These are phyloP conservation scores for Umbelopsis vinacea DNA, from an alignment of 192 early-diverging fungal genomes.

Conservation along the genomic window DNA sequence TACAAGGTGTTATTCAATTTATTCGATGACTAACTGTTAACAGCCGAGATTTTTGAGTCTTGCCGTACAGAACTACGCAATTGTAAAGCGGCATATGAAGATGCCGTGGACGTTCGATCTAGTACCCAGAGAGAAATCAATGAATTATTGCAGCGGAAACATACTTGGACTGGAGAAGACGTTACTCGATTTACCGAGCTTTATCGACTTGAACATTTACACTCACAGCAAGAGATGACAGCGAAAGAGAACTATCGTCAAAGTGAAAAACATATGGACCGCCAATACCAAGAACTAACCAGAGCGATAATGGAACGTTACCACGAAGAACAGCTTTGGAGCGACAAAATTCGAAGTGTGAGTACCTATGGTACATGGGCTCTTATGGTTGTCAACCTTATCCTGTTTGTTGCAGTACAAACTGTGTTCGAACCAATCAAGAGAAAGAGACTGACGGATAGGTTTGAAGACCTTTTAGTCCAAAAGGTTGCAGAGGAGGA, in stretches of 20 bases:
- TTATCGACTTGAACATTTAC: constrained; percentile 71
- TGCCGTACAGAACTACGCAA: constrained; percentile 51
- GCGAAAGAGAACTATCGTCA: constrained; percentile 54
- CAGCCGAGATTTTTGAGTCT: constrained; percentile 47
- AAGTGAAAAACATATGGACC: constrained; percentile 66
- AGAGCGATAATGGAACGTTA: constrained; percentile 75
- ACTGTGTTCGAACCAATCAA: constrained; percentile 76
- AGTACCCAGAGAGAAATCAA: constrained; percentile 77
- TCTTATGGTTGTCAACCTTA: constrained; percentile 66
- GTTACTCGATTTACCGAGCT: constrained; percentile 77
- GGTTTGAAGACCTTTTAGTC: constrained; percentile 65
- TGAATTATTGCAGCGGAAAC: constrained; percentile 77
- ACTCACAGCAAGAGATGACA: constrained; percentile 54
- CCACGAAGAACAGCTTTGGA: constrained; percentile 86
- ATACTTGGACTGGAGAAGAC: constrained; percentile 74
- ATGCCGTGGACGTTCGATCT: constrained; percentile 59
- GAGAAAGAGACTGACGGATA: constrained; percentile 64
- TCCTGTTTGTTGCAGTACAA: constrained; percentile 71
- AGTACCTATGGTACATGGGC: constrained; percentile 80
- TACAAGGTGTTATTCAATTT: background rate
- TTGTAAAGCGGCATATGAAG: constrained; percentile 59
- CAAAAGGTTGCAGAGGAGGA: constrained; percentile 54
- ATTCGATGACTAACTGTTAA: constrained; percentile 7
- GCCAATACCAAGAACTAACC: constrained; percentile 63
- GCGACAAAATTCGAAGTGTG: constrained; percentile 81